Percentiles rank a stretch among this genome's conserved stretches.
Evolutionary conservation across 805 yeast species (phyloP).

Genomic region (Ogataea trehalophila): DNA sequence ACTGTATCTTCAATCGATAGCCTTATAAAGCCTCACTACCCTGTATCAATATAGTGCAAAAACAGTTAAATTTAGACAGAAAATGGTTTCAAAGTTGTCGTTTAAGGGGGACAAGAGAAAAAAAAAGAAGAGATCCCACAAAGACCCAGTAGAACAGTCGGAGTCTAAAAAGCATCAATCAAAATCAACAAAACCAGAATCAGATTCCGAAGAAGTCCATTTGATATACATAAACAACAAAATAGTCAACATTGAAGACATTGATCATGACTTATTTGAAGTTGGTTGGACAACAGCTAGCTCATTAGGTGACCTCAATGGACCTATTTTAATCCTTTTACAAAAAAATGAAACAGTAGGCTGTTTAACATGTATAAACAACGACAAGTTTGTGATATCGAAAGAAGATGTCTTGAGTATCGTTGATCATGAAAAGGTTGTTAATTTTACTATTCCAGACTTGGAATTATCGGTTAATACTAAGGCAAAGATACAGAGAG

Average conservation of each 20-base stretch:
- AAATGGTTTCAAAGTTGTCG: slow-evolving; percentile 29
- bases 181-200: background rate
- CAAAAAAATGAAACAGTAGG: slow-evolving; percentile 10
- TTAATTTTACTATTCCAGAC: slow-evolving; percentile 20
- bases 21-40: too few species aligned
- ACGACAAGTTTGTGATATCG: slow-evolving; percentile 10
- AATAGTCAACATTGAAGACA: slow-evolving; percentile 9
- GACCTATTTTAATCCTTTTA: slow-evolving; percentile 22
- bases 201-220: slow-evolving; percentile 2
- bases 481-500: slow-evolving; percentile 8
- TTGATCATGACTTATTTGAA: slow-evolving; percentile 17
- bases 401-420: slow-evolving; percentile 8
- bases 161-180: background rate
- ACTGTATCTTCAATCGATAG: background rate
- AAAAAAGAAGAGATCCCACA: slow-evolving; percentile 11
- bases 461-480: slow-evolving; percentile 3
- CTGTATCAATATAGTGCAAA: too few species aligned
- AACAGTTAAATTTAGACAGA: too few species aligned
- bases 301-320: slow-evolving; percentile 19
- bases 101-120: slow-evolving; percentile 29
- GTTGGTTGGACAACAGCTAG: slow-evolving; percentile 29
- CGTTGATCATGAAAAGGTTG: slow-evolving; percentile 3
- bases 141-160: background rate
- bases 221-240: slow-evolving; percentile 23
- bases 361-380: slow-evolving; percentile 11